Evolutionary conservation across 169 alveolate genomes (phyloP).

Genomic region (Plasmodium billcollinsi): DNA sequence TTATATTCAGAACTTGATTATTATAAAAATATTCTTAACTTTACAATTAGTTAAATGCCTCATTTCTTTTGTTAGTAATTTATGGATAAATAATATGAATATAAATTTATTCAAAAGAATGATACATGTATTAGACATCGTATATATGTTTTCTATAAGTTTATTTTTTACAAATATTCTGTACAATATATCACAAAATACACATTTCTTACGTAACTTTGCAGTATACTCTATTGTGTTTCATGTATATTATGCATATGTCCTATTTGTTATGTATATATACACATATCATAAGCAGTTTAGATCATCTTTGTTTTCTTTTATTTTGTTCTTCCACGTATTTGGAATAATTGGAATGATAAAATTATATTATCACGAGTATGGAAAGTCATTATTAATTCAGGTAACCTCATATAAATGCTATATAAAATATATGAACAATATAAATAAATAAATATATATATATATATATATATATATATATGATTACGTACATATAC

Average conservation of each 20-base stretch:
- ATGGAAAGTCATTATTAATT: constrained; percentile 77
- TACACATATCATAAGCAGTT: constrained; percentile 73
- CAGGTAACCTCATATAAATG: constrained; percentile 55
- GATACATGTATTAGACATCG: constrained; percentile 24
- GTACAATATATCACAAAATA: constrained; percentile 25
- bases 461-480: background rate
- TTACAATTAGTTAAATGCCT: constrained; percentile 46
- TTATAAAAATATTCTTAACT: constrained; percentile 61
- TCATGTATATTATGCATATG: constrained; percentile 35
- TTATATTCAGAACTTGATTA: constrained; percentile 29
- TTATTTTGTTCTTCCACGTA: constrained; percentile 79
- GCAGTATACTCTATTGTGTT: constrained; percentile 17
- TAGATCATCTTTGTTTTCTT: constrained; percentile 79
- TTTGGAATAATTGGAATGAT: constrained; percentile 82
- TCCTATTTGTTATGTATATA: constrained; percentile 69
- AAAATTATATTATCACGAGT: constrained; percentile 75
- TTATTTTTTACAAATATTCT: constrained; percentile 67
- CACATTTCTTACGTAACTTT: constrained; percentile 29
- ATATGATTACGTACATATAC: background rate
- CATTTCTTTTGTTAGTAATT: constrained; percentile 24
- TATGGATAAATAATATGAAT: constrained; percentile 48
- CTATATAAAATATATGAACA: no score
- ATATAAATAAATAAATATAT: no score
- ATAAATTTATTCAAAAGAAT: constrained; percentile 50
- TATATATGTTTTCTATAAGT: constrained; percentile 35